These are phyloP conservation scores for Rhodomyrtus psidioides DNA, from an alignment of 441 rosid species.

Conservation along the genomic window DNA sequence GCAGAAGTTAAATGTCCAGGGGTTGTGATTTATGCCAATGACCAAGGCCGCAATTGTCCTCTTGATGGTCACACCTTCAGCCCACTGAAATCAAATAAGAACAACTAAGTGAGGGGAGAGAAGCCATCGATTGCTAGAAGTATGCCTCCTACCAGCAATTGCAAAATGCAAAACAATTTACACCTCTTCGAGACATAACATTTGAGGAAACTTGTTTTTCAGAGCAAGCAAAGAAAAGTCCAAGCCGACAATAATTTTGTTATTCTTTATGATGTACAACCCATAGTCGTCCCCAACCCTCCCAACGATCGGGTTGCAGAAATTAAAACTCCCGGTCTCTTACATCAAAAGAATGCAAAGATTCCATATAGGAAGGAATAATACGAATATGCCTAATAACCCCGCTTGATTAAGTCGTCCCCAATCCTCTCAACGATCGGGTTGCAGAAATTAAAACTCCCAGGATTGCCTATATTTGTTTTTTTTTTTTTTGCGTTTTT, in stretches of 20 bases:
- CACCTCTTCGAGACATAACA: no score
- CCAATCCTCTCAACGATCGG: neutral
- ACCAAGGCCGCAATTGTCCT: neutral
- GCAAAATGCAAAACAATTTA: neutral
- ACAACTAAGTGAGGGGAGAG: neutral
- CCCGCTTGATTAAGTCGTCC: neutral
- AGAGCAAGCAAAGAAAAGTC: no score
- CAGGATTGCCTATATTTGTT: no score
- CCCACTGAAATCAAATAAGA: neutral
- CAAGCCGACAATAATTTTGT: no score
- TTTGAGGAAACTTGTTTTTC: no score
- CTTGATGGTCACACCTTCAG: neutral
- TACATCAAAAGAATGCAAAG: neutral
- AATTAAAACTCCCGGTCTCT: neutral
- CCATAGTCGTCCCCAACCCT: no score
- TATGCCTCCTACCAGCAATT: neutral
- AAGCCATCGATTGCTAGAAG: neutral
- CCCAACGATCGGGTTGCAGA: no score
- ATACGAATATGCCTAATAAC: neutral
- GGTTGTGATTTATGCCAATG: neutral
- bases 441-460: fast-evolving
- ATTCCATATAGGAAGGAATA: neutral
- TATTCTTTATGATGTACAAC: no score
- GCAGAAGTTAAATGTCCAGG: fast-evolving
- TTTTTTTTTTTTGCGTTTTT: no score